Base-by-base conservation (phyloP, 768 basidiomycete genomes). In the Pholiota molesta region DNA sequence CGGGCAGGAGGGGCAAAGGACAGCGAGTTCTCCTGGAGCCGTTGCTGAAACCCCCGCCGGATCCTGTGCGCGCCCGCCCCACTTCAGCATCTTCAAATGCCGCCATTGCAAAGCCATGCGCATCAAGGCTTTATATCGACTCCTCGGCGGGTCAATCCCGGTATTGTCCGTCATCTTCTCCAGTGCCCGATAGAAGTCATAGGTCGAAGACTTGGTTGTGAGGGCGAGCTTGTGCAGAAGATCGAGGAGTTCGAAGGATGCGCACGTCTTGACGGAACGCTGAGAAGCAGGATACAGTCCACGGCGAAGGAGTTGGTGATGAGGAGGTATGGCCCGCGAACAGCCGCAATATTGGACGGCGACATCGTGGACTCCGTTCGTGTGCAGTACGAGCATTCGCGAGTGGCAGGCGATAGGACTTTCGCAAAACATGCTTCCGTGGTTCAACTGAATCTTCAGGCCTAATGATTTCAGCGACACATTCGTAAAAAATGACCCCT, bases 1-100 rank as follows among this genome's bases (percentile, higher is more conserved):
- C 17, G 40, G 40, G 17, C 7, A 42, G 40, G 40, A 42, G 40
- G 40, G 40, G 40, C 40, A 42, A 6, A 42, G 17, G 14, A 42
- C 40, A 5, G 40, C 19, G 72, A 72, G 3, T 67, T 65, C 40
- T 4, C 72, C 74, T 0, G 68, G 58, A 0, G 66, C 54, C 59
- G 78, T 77, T 13, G 9, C 40, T 17, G 40, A 7, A 2, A 42
- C 40, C 6, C 40, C 40, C 5, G 17, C n/a, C 17, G 40, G 40
- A 42, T 42, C 16, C 9, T 42, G 40, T 17, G 40, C 40, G 5
- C 40, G 40, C 6, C 40, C 40, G 5, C 10, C 40, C 40, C 40
- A 42, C 40, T 42, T 42, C 40, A 42, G 14, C 40, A 42, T 42
- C 40, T 42, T 35, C 9, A 42, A 13, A 13, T 42, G 40, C 17